Evolutionary conservation across 2,329 filamentous ascomycete genomes (phyloP).

Genomic region (Fusarium poae): DNA sequence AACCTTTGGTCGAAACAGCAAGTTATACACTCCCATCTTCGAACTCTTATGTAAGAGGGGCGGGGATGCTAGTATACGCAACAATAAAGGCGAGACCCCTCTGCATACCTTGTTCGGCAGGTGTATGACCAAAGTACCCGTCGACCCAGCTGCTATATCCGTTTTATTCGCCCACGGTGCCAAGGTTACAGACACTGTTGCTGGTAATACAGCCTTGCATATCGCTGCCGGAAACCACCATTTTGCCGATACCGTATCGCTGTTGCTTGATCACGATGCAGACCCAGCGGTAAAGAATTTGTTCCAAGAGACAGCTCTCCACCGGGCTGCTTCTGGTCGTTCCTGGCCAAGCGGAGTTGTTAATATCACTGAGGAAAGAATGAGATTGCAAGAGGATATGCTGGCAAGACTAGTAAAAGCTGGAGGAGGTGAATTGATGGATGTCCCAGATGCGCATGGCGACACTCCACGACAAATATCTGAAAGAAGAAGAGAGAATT

Average conservation of each 20-base stretch:
- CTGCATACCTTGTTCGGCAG: background rate
- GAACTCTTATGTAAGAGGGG: conserved; percentile 3
- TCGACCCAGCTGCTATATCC: conserved; percentile 5
- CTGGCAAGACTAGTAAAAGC: background rate
- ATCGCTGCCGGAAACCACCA: background rate
- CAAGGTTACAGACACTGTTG: background rate
- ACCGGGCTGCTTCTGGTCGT: background rate
- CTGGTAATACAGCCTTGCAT: background rate
- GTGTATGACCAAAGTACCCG: background rate
- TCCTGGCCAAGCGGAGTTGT: background rate
- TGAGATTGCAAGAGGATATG: background rate
- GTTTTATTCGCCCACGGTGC: background rate
- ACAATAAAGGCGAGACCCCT: background rate
- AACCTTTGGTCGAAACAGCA: background rate
- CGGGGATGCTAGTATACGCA: background rate
- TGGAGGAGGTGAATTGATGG: background rate
- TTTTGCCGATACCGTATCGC: background rate
- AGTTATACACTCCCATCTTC: background rate
- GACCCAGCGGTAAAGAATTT: background rate
- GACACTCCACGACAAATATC: background rate
- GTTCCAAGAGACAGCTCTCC: background rate
- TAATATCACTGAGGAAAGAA: background rate
- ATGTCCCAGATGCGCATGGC: background rate
- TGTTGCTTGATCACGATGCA: background rate
- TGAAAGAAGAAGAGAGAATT: background rate